A percentile compares a stretch with the other conserved stretches of the same genome.
Conservation (phyloP, 441 rosid genomes). For the Populus hybrid region DNA sequence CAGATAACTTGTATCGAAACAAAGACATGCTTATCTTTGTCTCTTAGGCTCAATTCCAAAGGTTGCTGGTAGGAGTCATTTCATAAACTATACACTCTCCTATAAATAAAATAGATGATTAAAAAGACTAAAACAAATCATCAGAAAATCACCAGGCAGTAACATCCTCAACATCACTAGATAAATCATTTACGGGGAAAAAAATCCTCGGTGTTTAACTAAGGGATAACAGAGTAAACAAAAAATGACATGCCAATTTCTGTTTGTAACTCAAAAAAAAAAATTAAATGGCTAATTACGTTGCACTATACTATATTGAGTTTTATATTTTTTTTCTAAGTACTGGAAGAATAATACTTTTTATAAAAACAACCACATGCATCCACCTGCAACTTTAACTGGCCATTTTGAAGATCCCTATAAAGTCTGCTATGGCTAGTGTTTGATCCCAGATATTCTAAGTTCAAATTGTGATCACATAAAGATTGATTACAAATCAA, state of each 20-base stretch:
- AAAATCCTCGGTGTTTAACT: not conserved
- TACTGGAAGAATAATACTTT: too few species aligned
- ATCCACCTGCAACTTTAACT: not conserved
- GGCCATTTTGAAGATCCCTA: not conserved
- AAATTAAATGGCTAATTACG: not conserved
- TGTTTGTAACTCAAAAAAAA: not conserved
- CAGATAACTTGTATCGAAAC: constrained; percentile 14
- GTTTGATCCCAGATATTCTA: not conserved
- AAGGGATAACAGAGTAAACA: not conserved
- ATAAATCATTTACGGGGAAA: not conserved
- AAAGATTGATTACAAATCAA: not conserved
- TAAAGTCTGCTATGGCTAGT: not conserved
- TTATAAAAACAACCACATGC: not conserved
- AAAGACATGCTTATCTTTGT: constrained; percentile 36
- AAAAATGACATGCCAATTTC: not conserved
- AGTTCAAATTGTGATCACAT: not conserved
- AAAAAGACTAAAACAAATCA: not conserved
- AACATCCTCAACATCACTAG: not conserved
- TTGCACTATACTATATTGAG: not conserved
- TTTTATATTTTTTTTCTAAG: not conserved
- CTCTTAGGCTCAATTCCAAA: constrained; percentile 1
- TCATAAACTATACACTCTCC: not conserved
- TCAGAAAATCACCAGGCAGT: not conserved
- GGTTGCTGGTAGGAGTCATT: constrained; percentile 1
- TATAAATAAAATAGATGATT: not conserved